Evolutionary conservation across 2,329 filamentous ascomycete genomes (phyloP).

Genomic region (Fusarium sp.): DNA sequence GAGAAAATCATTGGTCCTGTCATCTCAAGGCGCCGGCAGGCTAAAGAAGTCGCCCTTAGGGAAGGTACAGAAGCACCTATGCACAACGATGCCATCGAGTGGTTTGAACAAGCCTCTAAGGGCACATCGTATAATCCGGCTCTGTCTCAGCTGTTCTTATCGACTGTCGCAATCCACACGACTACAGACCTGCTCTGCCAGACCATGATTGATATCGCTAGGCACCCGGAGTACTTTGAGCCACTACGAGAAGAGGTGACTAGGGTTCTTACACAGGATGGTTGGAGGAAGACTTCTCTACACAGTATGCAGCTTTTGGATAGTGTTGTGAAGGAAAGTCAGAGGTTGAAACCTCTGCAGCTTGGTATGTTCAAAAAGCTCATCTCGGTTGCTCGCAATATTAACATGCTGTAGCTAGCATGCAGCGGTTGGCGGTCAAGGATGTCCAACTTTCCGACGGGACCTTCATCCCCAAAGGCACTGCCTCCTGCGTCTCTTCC

Average conservation of each 20-base stretch:
- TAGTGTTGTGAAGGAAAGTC: conserved; percentile 63
- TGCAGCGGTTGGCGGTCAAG: background rate
- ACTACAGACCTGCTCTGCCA: conserved; percentile 52
- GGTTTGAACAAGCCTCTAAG: conserved; percentile 63
- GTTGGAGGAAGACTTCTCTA: conserved; percentile 60
- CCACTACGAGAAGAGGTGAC: conserved; percentile 57
- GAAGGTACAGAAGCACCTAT: conserved; percentile 7
- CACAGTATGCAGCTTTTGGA: conserved; percentile 60
- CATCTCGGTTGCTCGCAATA: fast-evolving
- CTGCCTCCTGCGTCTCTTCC: background rate
- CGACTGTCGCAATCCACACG: conserved; percentile 67
- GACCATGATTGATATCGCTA: conserved; percentile 51
- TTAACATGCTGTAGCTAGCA: background rate
- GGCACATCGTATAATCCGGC: conserved; percentile 21
- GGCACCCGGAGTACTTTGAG: conserved; percentile 52
- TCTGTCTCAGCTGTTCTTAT: conserved; percentile 39
- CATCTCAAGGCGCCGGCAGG: conserved; percentile 58
- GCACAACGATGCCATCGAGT: conserved; percentile 64
- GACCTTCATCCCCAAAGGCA: conserved; percentile 13
- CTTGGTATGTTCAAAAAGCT: conserved; percentile 45
- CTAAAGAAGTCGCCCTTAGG: conserved; percentile 46
- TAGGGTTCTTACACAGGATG: conserved; percentile 15
- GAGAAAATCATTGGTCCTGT: conserved; percentile 48
- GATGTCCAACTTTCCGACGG: conserved; percentile 19
- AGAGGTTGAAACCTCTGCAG: conserved; percentile 59